phyloP scores from a whole-genome alignment of 176 grass and related monocot species.

The Avena sativa region DNA sequence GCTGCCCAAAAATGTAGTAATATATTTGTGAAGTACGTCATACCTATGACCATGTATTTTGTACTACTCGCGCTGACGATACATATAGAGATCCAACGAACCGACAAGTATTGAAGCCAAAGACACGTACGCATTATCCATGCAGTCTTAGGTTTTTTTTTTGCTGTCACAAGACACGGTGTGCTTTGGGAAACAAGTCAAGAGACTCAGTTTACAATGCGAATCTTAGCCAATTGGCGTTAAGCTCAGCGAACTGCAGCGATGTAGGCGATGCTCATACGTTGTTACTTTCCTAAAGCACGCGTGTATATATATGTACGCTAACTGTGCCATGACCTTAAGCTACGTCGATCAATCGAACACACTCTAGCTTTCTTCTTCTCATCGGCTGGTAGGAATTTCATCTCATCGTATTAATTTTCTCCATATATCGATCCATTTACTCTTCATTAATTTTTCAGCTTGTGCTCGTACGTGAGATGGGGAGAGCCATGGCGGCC shows the following conservation, averaged over 20 bases:
- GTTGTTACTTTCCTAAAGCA: neutral
- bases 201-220: slow-evolving; percentile 27
- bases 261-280: slow-evolving; percentile 1
- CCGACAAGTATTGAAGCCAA: neutral
- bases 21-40: too few species aligned
- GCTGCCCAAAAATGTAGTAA: too few species aligned
- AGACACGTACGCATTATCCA: neutral
- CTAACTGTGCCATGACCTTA: neutral
- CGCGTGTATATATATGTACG: neutral
- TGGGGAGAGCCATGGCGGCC: neutral
- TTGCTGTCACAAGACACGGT: neutral
- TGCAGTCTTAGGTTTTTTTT: neutral
- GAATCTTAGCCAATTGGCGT: neutral
- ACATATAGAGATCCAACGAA: neutral
- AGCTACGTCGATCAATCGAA: neutral
- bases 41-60: too few species aligned
- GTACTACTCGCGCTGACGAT: too few species aligned
- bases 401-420: too few species aligned
- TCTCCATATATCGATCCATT: neutral
- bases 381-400: neutral
- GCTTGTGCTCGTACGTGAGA: neutral
- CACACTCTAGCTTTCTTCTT: neutral
- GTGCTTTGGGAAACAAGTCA: neutral
- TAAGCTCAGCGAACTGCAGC: neutral
- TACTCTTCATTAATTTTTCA: neutral